Conservation (phyloP, 176 grass and related monocot genomes). For the Carex cristatella region DNA sequence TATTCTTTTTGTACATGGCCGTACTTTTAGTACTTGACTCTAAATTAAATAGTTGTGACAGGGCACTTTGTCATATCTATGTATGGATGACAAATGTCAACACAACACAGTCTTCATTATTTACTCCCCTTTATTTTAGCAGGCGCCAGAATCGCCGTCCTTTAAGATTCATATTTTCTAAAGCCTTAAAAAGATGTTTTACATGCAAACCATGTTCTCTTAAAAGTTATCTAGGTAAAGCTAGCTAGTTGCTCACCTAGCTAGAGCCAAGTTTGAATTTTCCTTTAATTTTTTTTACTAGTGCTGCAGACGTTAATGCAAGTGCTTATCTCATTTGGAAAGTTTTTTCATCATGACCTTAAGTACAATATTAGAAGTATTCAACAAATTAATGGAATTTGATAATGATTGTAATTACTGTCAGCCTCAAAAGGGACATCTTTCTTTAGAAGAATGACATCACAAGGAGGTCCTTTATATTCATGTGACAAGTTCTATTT, state of each 20-base stretch:
- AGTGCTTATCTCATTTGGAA: constrained; percentile 7
- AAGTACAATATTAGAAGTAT: background rate
- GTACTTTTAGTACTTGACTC: background rate
- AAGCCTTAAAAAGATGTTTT: background rate
- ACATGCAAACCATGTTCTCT: background rate
- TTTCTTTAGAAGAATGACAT: background rate
- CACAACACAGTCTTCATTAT: too few species aligned
- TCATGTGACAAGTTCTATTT: background rate
- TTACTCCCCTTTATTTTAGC: too few species aligned
- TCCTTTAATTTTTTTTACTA: background rate
- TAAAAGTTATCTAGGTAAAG: constrained; percentile 10
- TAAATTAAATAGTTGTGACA: background rate
- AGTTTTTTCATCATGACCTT: constrained; percentile 3
- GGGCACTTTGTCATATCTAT: background rate
- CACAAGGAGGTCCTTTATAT: background rate
- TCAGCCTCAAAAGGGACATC: background rate
- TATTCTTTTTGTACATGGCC: constrained; percentile 4
- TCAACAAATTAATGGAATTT: background rate
- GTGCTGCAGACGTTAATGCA: constrained; percentile 1
- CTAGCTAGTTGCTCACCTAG: background rate
- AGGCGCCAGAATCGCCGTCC: background rate
- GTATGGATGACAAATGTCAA: constrained; percentile 1
- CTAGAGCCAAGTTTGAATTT: constrained; percentile 4
- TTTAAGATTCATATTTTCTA: background rate
- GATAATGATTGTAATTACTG: background rate